Percentiles rank a stretch among this genome's conserved stretches.
Evolutionary conservation across 495 filamentous ascomycete species (phyloP).

Genomic region (Aspergillus funiculosus): DNA sequence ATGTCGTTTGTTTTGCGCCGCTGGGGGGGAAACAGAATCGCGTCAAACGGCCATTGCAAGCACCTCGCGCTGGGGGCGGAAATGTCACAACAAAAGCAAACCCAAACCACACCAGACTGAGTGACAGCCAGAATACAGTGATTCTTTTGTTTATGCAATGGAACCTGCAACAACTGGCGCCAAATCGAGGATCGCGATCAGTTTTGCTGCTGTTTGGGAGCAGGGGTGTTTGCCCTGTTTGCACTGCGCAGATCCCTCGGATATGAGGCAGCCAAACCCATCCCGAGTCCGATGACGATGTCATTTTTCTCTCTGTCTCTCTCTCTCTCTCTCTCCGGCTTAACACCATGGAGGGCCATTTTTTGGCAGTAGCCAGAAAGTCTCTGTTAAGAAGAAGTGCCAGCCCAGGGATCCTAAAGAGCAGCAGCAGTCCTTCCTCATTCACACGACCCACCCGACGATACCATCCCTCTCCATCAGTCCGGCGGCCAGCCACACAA

Average conservation of each 20-base stretch:
- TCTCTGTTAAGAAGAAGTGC: slow-evolving; percentile 14
- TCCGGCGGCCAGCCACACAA: slow-evolving; percentile 18
- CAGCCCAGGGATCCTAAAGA: not conserved
- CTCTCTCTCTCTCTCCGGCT: not conserved
- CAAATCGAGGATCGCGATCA: too few species aligned
- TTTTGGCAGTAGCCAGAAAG: slow-evolving; percentile 13
- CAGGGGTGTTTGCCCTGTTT: slow-evolving; percentile 36
- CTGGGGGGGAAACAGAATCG: slow-evolving; percentile 50
- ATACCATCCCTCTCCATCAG: slow-evolving; percentile 25
- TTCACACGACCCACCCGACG: not conserved
- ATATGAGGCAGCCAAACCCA: slow-evolving; percentile 22
- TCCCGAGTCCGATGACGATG: slow-evolving; percentile 14
- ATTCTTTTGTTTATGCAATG: too few species aligned
- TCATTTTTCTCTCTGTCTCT: not conserved
- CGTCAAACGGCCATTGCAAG: slow-evolving; percentile 4
- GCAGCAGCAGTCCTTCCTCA: not conserved
- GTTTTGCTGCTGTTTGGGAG: too few species aligned
- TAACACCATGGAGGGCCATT: slow-evolving; percentile 31
- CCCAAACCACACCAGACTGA: not conserved
- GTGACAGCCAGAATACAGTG: too few species aligned
- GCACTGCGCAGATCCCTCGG: slow-evolving; percentile 28
- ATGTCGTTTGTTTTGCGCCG: slow-evolving; percentile 55
- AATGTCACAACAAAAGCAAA: not conserved
- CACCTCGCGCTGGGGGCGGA: not conserved
- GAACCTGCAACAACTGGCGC: too few species aligned